Base-by-base conservation (phyloP, 1,139 yeast genomes). In the Sugiyamaella castrensis region DNA sequence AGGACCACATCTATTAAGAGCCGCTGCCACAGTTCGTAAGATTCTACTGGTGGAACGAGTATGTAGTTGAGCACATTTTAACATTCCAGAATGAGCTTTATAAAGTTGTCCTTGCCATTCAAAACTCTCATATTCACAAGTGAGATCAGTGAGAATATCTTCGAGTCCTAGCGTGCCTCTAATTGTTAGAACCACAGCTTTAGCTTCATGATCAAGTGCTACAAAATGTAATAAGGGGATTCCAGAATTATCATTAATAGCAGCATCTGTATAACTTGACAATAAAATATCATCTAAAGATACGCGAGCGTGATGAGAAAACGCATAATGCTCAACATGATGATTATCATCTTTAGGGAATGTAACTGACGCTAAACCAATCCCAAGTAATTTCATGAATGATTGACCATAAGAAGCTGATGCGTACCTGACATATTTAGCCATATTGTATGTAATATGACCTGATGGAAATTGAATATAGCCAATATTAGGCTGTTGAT, bases 401-500 rank as follows among this genome's bases (percentile, higher is more conserved):
- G 69, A 58, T 45, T 64, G 66, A n/a, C 71, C 71, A 44, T 67
- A 67, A 2, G 69, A 63, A 1, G 70, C 70, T 4, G 69, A 57
- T 4, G 70, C 65, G 49, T 57, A 66, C 15, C 68, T 54, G 56
- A 62, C 63, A 48, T 62, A 66, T 40, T 62, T 62, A 7, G 68
- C 66, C 60, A 19, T 19, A 19, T 19, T 19, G 5, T 19, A 19
- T 19, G 24, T 19, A 19, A 19, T 19, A 19, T 19, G 24, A 19
- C 24, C 24, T 19, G 24, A 5, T 19, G 24, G 24, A 5, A 19
- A 19, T 19, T 19, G 24, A 19, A 4, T 19, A 19, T 19, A 19
- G 5, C 24, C 24, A 19, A 19, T 4, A 19, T 19, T 19, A 19
- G 24, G 24, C 5, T 19, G 24, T 4, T 19, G 24, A 19, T n/a